Conservation (phyloP, 768 basidiomycete species). For the Collybiopsis luxurians region DNA sequence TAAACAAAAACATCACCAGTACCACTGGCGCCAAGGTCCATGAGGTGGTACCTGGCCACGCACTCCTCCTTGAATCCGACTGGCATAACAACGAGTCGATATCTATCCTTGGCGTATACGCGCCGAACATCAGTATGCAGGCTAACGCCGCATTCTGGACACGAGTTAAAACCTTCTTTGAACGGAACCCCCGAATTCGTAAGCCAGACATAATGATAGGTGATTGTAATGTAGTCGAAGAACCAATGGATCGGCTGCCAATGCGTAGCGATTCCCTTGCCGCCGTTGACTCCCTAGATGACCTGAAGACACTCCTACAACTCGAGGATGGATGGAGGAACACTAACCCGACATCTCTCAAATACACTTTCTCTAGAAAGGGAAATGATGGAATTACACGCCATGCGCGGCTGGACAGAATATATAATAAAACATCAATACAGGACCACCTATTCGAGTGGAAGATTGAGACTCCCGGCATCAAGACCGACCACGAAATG, state of each 20-base stretch:
- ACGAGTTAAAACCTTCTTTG: slow-evolving; percentile 11
- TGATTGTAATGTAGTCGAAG: slow-evolving; percentile 42
- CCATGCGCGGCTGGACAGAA: slow-evolving; percentile 33
- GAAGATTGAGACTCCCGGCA: slow-evolving; percentile 18
- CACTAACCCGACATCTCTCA: slow-evolving; percentile 14
- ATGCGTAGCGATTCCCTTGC: slow-evolving; percentile 11
- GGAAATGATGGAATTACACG: neutral
- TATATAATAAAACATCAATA: slow-evolving; percentile 22
- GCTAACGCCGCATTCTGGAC: slow-evolving; percentile 31
- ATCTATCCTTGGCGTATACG: slow-evolving; percentile 29
- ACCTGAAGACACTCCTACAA: slow-evolving; percentile 17
- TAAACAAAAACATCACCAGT: slow-evolving; percentile 27
- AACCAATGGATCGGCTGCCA: slow-evolving; percentile 35
- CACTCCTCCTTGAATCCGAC: slow-evolving; percentile 12
- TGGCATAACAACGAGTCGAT: slow-evolving; percentile 20
- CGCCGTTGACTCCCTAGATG: slow-evolving; percentile 13
- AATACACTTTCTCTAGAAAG: slow-evolving; percentile 26
- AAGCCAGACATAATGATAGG: slow-evolving; percentile 34
- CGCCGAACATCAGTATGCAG: slow-evolving; percentile 25
- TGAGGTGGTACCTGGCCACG: slow-evolving; percentile 25
- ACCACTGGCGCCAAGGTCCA: slow-evolving; percentile 8
- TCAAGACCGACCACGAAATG: slow-evolving; percentile 30
- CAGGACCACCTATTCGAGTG: slow-evolving; percentile 17
- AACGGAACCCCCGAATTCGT: slow-evolving; percentile 4
- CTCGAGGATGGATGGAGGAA: slow-evolving; percentile 32